Evolutionary conservation across 2,329 filamentous ascomycete species (phyloP), one percentile per base, ranked within the genome.

Genomic region (Zasmidium angulare): DNA sequence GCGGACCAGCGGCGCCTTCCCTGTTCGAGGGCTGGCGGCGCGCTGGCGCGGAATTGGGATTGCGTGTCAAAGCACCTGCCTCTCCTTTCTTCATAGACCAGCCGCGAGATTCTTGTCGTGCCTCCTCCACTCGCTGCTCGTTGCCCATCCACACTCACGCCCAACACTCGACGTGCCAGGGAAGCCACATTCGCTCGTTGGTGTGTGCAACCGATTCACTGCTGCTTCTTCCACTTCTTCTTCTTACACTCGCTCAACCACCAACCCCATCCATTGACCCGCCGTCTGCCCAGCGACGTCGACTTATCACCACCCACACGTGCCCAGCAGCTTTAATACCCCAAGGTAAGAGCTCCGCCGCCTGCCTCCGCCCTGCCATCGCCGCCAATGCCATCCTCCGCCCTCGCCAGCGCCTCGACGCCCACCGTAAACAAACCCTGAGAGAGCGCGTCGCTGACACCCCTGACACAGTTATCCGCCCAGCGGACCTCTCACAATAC

Each of bases 381-480:
- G 11, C 43, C 47, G 22, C 29, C 47, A n/a, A 24, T 23, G 40
- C 56, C 19, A 31, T 54, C 31, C 23, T 46, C 54, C 22, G n/a
- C 36, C 31, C n/a, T 21, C 54, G n/a, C 36, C 53, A 23, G 23
- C 49, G 52, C 62, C 53, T 53, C 57, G 46, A 53, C 31, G 23
- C 29, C 23, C 50, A 29, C 12, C 21, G 21, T 31, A 21, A 49
- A 46, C 26, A 56, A 29, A 24, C 47, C 31, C 46, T 47, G 31
- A 40, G 52, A 20, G 55, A 48, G 29, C 56, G 47, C 61, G 43
- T n/a, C 55, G 61, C 63, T 66, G 60, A 66, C 53, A 54, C 21
- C 52, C 31, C 23, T 23, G 26, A 23, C 23, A 58, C 59, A 66
- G 63, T 64, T 60, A 62, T 58, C 62, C 56, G 59, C 56, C 49